Evolutionary conservation across 2,329 filamentous ascomycete genomes (phyloP).

Genomic region (Shiraia sp.): DNA sequence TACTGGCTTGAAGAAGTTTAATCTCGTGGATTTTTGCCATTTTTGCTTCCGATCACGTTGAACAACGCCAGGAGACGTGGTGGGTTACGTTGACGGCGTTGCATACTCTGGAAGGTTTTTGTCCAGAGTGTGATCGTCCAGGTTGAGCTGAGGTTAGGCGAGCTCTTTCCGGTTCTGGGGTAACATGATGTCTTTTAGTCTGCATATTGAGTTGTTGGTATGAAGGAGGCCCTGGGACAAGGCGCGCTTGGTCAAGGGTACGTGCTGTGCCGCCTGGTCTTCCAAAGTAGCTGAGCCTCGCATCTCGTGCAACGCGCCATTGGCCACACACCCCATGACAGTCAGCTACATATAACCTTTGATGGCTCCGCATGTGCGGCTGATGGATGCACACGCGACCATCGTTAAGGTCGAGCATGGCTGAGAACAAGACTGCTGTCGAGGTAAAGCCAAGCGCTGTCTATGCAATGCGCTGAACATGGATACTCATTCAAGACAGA

Average conservation of each 20-base stretch:
- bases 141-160: neutral
- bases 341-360: neutral
- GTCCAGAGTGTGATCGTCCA: slow-evolving; percentile 1
- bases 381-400: slow-evolving; percentile 1
- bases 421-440: slow-evolving; percentile 13
- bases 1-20: slow-evolving; percentile 15
- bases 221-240: too few species aligned
- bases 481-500: slow-evolving; percentile 7
- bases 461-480: neutral
- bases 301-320: too few species aligned
- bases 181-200: neutral
- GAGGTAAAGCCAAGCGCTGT: slow-evolving; percentile 2
- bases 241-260: too few species aligned
- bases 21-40: slow-evolving; percentile 2
- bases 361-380: neutral
- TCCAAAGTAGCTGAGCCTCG: too few species aligned
- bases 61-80: too few species aligned
- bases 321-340: too few species aligned
- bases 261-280: too few species aligned
- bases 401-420: slow-evolving; percentile 13
- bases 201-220: slow-evolving; percentile 1
- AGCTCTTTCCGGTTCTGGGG: neutral
- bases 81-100: too few species aligned
- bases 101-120: slow-evolving; percentile 3
- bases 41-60: too few species aligned